phyloP scores from a whole-genome alignment of 73 alveolate species.

The Tetrahymena elliotti region DNA sequence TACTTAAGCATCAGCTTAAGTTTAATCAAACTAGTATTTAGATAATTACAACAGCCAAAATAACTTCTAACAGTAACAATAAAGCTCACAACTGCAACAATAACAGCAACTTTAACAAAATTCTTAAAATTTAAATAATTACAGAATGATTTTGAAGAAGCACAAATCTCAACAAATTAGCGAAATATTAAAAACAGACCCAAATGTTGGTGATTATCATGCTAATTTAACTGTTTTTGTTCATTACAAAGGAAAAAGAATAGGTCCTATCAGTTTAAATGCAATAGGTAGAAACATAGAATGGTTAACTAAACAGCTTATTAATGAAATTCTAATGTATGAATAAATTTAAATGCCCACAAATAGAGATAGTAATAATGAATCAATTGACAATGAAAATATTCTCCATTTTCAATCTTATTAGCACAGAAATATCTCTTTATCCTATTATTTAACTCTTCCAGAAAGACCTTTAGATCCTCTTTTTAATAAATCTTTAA shows the following conservation, averaged over 20 bases:
- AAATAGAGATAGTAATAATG: neutral
- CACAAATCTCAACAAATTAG: neutral
- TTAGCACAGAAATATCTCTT: slow-evolving; percentile 1
- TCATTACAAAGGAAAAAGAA: neutral
- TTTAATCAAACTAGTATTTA: neutral
- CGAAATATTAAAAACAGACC: neutral
- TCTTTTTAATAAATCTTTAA: neutral
- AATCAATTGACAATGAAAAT: neutral
- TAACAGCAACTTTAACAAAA: neutral
- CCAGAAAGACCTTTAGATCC: slow-evolving; percentile 30
- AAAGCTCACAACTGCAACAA: neutral
- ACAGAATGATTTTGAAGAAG: neutral
- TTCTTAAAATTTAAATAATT: neutral
- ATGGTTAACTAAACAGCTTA: neutral
- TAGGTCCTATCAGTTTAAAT: neutral
- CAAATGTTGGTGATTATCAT: neutral
- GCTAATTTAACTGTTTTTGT: neutral
- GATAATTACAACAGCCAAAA: neutral
- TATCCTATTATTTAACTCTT: slow-evolving; percentile 22
- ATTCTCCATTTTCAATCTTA: neutral
- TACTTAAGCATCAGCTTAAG: neutral
- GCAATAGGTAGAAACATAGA: neutral
- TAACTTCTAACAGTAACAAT: neutral
- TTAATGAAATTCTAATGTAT: neutral
- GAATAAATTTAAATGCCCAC: neutral